Percentiles rank a stretch among this genome's conserved stretches.
Conservation (phyloP, 176 grass and related monocot genomes). For the Rhynchospora pubera region DNA sequence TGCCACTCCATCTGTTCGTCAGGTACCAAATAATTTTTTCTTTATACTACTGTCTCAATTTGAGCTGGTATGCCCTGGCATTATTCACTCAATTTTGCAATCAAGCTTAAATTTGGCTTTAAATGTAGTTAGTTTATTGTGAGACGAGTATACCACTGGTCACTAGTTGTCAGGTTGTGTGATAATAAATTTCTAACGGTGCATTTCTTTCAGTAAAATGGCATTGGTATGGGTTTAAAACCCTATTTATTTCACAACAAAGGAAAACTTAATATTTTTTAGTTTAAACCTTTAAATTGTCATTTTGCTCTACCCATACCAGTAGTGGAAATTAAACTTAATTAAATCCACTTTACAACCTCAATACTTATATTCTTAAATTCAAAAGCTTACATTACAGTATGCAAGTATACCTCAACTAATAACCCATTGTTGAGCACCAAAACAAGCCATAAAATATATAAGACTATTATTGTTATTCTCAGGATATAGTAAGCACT, state of each 20-base stretch:
- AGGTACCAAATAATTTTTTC: constrained; percentile 27
- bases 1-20: constrained; percentile 63
- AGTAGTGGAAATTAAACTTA: not conserved
- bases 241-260: too few relatives aligned
- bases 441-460: not conserved
- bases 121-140: not conserved
- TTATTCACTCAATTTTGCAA: not conserved
- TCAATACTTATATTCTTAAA: not conserved
- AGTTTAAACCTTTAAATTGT: not conserved
- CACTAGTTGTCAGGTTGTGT: too few relatives aligned
- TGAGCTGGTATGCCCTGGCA: not conserved
- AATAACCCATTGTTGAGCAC: not conserved
- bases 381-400: not conserved
- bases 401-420: not conserved
- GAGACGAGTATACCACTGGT: too few relatives aligned
- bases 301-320: not conserved
- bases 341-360: not conserved
- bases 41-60: not conserved
- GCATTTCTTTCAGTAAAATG: too few relatives aligned
- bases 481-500: constrained; percentile 53
- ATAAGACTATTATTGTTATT: constrained; percentile 6
- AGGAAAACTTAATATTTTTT: too few relatives aligned
- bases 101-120: not conserved
- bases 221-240: too few relatives aligned
- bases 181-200: too few relatives aligned